Base-by-base conservation (phyloP, 176 grass and related monocot genomes). In the Musa schizocarpa region DNA sequence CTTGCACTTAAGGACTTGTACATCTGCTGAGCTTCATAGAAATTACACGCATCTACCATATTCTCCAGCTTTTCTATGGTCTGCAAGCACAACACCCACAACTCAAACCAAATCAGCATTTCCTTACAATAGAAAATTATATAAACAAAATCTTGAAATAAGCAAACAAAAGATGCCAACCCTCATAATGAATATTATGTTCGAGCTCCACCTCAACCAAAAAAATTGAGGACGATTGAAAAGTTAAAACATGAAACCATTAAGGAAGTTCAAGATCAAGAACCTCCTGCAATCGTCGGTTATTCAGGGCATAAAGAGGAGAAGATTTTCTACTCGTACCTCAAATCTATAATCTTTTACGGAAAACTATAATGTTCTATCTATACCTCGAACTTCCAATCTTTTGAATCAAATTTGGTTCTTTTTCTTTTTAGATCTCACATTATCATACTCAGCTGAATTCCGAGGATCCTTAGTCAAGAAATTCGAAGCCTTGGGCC, bases 21-120 rank as follows among this genome's bases (percentile, higher is more conserved):
- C 72, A 93, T 88, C 82, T 97, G 93, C 80, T 97, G 93, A 56
- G 90, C 93, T 81, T 92, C 89, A 72, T 96, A 96, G 72, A 83
- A 93, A 83, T 81, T 93, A 74, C 86, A 85, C 82, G 69, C 85
- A 52, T 81, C 72, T 73, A 97, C 90, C 87, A 92, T 93, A 63
- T 66, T 83, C 74, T 85, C 85, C 64, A 97, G 81, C 54, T 79
- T 97, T 74, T 90, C 87, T 50, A 97, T 88, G 8, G 83, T 80
- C 93, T 97, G 71, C n/a, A 81, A 85, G 52, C 77, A 74, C 34
- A 43, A 43, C 14, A 67, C n/a, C 8, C 11, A 82, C 4, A 82
- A 58, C n/a, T 63, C 21, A 11, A 29, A 81, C 51, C 12, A 53
- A 61, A 22, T 20, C 43, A 3, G 63, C 20, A 22, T 63, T 67